phyloP scores from a whole-genome alignment of 768 basidiomycete genomes.

The Harrya chromipes region DNA sequence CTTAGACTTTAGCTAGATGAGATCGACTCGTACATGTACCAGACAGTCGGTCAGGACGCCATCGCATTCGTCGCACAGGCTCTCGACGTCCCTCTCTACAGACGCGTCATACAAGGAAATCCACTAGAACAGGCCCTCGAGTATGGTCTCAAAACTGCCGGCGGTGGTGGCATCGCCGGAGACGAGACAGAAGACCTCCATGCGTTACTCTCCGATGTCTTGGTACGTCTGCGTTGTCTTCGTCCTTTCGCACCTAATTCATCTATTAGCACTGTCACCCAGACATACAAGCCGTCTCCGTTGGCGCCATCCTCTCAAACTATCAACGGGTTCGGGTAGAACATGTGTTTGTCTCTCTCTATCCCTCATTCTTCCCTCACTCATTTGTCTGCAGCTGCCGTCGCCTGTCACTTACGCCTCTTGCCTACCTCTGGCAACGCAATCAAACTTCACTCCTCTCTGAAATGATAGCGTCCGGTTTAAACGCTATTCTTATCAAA shows the following conservation, averaged over 20 bases:
- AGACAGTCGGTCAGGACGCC: constrained; percentile 97
- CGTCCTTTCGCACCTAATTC: constrained; percentile 1
- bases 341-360: constrained; percentile 69
- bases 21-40: constrained; percentile 97
- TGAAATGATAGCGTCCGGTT: constrained; percentile 79
- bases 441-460: constrained; percentile 80
- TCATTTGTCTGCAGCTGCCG: constrained; percentile 54
- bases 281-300: constrained; percentile 81
- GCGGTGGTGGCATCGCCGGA: constrained; percentile 54
- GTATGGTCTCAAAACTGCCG: constrained; percentile 71
- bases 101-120: constrained; percentile 73
- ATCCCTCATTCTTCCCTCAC: not conserved
- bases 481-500: constrained; percentile 88
- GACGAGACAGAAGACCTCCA: constrained; percentile 98
- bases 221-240: constrained; percentile 47
- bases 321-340: constrained; percentile 97
- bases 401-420: constrained; percentile 72
- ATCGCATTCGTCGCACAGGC: constrained; percentile 84
- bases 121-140: constrained; percentile 81
- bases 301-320: constrained; percentile 95
- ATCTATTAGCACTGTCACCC: constrained; percentile 63
- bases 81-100: constrained; percentile 82
- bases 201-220: constrained; percentile 65
- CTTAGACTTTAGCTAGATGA: constrained; percentile 65
- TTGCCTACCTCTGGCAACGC: constrained; percentile 94